Percentiles rank a stretch among this genome's conserved stretches.
Evolutionary conservation across 352 stramenopile genomes (phyloP).

Genomic region (Globisporangium cederbergense): DNA sequence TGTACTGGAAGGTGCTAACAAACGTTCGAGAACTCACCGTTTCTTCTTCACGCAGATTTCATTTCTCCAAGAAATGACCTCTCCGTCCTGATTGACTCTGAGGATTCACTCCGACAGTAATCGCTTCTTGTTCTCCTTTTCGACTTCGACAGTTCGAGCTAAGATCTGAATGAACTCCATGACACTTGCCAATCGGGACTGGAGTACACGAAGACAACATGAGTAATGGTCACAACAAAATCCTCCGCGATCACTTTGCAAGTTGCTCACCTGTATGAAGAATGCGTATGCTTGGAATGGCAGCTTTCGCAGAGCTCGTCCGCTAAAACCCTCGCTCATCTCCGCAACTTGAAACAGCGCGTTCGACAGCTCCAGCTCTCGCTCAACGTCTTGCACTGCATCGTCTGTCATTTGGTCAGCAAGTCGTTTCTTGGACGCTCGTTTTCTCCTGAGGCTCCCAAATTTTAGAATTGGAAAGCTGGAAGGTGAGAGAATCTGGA

Average conservation of each 20-base stretch:
- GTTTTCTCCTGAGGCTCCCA: constrained; percentile 22
- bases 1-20: neutral
- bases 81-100: neutral
- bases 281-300: constrained; percentile 80
- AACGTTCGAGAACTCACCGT: constrained; percentile 11
- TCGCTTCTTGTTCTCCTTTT: constrained; percentile 1
- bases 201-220: neutral
- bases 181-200: neutral
- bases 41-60: neutral
- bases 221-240: neutral
- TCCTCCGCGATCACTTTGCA: neutral
- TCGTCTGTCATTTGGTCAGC: constrained; percentile 34
- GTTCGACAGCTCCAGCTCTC: constrained; percentile 28
- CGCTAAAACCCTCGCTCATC: constrained; percentile 63
- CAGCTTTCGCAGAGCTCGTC: constrained; percentile 76
- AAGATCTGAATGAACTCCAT: constrained; percentile 3
- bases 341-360: constrained; percentile 39
- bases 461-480: constrained; percentile 23
- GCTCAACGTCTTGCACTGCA: constrained; percentile 1
- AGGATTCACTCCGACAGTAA: neutral
- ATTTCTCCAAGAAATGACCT: neutral
- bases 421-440: constrained; percentile 31
- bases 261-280: constrained; percentile 50
- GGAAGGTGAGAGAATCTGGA: constrained; percentile 49
- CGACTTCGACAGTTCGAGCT: constrained; percentile 1